Percentiles rank a stretch among this genome's conserved stretches.
Evolutionary conservation across 345 rosid species (phyloP).

Genomic region (Eucalyptus curtisii): DNA sequence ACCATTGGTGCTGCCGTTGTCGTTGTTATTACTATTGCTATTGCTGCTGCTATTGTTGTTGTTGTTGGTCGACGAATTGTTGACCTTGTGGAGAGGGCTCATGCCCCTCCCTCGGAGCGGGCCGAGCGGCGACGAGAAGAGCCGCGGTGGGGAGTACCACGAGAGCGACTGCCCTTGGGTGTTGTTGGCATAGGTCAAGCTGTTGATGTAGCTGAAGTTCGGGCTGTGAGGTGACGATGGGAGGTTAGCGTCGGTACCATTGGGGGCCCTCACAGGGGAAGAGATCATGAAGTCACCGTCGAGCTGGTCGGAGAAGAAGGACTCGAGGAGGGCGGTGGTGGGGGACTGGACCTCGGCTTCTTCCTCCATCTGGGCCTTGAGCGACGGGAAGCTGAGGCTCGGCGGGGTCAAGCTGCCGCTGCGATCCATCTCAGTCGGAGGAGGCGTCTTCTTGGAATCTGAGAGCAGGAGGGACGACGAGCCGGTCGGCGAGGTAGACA

Average conservation of each 20-base stretch:
- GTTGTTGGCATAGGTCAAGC: neutral
- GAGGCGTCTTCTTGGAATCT: constrained; percentile 10
- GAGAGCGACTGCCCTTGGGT: neutral
- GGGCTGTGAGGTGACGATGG: neutral
- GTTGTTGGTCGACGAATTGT: neutral
- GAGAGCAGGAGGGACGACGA: constrained; percentile 5
- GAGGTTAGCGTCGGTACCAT: neutral
- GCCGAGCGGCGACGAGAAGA: neutral
- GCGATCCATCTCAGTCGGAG: constrained; percentile 16
- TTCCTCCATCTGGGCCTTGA: constrained; percentile 33
- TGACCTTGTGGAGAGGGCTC: constrained; percentile 1
- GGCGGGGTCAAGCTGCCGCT: constrained; percentile 24
- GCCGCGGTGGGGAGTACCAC: neutral
- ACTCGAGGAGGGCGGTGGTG: constrained; percentile 43
- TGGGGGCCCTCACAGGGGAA: constrained; percentile 28
- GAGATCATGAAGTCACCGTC: constrained; percentile 55
- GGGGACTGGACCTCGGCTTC: constrained; percentile 51
- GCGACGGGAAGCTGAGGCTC: constrained; percentile 32
- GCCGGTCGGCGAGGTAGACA: constrained; percentile 13
- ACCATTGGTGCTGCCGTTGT: neutral
- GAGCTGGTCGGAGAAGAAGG: constrained; percentile 39
- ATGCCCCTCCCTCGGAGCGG: neutral
- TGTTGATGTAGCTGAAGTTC: neutral
- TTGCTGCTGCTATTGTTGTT: neutral
- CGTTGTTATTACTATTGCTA: neutral